Evolutionary conservation across 2,329 filamentous ascomycete species (phyloP).

Genomic region (Biscogniauxia sp.): DNA sequence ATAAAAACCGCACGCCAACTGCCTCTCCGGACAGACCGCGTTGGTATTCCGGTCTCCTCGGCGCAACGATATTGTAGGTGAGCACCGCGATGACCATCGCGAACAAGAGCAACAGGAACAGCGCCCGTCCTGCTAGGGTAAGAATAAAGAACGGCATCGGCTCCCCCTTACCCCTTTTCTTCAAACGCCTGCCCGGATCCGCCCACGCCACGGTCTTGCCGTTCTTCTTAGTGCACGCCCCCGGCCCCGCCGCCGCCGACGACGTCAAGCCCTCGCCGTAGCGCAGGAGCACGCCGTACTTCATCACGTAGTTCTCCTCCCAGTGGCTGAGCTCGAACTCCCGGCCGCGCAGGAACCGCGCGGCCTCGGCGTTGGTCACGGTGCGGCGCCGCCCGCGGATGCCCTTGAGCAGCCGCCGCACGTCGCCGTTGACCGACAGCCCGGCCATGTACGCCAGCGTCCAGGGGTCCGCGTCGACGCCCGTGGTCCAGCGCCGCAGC

Average conservation of each 20-base stretch:
- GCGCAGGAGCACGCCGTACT: constrained; percentile 24
- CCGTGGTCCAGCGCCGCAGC: constrained; percentile 36
- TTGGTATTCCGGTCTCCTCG: constrained; percentile 14
- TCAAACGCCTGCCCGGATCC: not conserved
- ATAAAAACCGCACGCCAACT: constrained; percentile 37
- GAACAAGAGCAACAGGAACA: constrained; percentile 25
- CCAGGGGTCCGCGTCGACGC: constrained; percentile 41
- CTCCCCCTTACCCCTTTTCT: constrained; percentile 2
- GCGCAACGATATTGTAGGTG: constrained; percentile 29
- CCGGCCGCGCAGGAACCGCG: constrained; percentile 25
- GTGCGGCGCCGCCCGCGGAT: constrained; percentile 5
- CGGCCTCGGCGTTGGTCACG: constrained; percentile 19
- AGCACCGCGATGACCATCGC: constrained; percentile 24
- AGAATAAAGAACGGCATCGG: constrained; percentile 30
- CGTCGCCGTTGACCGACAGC: constrained; percentile 31
- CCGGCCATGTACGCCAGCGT: constrained; percentile 36
- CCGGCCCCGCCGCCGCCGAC: no score
- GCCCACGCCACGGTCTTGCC: constrained; percentile 7
- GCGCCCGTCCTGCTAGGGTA: constrained; percentile 22
- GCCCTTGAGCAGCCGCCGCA: constrained; percentile 17
- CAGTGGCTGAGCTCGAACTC: constrained; percentile 20
- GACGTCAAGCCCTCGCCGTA: constrained; percentile 12
- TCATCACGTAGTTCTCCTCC: constrained; percentile 19
- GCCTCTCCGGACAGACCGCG: constrained; percentile 30
- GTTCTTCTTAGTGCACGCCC: not conserved